Conservation (phyloP, 2,329 filamentous ascomycete genomes). For the Fusarium chaquense region DNA sequence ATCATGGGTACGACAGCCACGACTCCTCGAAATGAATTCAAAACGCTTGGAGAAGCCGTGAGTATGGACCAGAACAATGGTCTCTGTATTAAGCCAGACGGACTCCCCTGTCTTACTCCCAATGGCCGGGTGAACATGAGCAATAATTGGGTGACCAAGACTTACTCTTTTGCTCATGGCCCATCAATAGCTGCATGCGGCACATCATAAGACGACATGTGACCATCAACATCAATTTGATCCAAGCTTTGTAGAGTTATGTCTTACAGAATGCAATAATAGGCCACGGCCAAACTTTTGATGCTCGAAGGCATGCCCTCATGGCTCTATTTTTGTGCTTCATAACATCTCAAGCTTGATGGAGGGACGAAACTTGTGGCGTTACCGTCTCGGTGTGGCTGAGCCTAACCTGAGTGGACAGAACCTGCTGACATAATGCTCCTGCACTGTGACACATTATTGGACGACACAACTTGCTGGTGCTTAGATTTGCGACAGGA, state of each 20-base stretch:
- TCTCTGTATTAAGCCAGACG: not conserved
- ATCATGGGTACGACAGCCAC: not conserved
- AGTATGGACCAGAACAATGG: not conserved
- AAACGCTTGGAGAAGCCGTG: not conserved
- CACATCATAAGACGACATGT: slow-evolving; percentile 31
- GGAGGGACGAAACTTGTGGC: slow-evolving; percentile 2
- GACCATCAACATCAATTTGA: not conserved
- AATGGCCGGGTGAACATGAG: not conserved
- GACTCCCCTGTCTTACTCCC: not conserved
- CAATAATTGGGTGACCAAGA: not conserved
- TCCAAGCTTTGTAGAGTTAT: too few species aligned
- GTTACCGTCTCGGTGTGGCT: slow-evolving; percentile 16
- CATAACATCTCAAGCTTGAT: slow-evolving; percentile 1
- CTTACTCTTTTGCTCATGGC: not conserved
- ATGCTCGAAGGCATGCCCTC: slow-evolving; percentile 6
- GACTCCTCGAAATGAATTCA: not conserved
- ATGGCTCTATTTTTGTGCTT: slow-evolving; percentile 12
- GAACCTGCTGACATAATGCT: slow-evolving; percentile 40
- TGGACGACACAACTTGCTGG: slow-evolving; percentile 25
- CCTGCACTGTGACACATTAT: slow-evolving; percentile 5
- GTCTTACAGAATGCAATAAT: not conserved
- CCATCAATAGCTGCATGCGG: slow-evolving; percentile 23
- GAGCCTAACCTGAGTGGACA: slow-evolving; percentile 2
- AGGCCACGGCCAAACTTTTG: not conserved
- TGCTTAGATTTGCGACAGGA: slow-evolving; percentile 42